Percentiles rank a stretch among this genome's conserved stretches.
phyloP scores from a whole-genome alignment of 306 rosid species.

The Prunus mira region DNA sequence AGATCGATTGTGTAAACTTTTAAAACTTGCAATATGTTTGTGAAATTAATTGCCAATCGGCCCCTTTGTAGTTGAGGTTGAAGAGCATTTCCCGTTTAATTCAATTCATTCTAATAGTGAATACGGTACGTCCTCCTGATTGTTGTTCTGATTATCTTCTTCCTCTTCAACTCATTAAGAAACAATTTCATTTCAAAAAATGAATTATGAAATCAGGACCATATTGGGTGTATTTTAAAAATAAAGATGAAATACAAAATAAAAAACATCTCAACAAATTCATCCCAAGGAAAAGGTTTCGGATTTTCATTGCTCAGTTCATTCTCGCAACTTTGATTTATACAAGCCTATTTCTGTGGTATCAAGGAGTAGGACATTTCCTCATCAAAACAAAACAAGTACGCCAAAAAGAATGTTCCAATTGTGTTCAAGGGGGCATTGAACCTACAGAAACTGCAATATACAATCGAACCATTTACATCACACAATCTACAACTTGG shows the following conservation, averaged over 20 bases:
- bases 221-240: no score
- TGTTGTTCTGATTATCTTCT: no score
- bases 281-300: not conserved
- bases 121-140: no score
- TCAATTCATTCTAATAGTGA: no score
- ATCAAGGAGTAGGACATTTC: not conserved
- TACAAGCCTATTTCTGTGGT: not conserved
- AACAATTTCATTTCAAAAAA: no score
- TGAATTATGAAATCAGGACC: no score
- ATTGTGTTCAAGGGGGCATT: slow-evolving; percentile 23
- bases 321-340: not conserved
- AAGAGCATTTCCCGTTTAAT: no score
- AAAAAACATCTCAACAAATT: not conserved
- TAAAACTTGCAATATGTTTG: no score
- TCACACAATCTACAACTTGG: not conserved
- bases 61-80: no score
- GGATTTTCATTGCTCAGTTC: slow-evolving; percentile 7
- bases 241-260: not conserved
- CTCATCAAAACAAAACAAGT: not conserved
- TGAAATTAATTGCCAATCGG: no score
- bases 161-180: no score
- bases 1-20: no score
- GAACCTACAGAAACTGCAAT: slow-evolving; percentile 16
- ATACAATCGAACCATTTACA: slow-evolving; percentile 18
- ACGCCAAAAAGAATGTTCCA: slow-evolving; percentile 3